phyloP scores from a whole-genome alignment of 441 rosid genomes.

The Dalechampia spathulata region DNA sequence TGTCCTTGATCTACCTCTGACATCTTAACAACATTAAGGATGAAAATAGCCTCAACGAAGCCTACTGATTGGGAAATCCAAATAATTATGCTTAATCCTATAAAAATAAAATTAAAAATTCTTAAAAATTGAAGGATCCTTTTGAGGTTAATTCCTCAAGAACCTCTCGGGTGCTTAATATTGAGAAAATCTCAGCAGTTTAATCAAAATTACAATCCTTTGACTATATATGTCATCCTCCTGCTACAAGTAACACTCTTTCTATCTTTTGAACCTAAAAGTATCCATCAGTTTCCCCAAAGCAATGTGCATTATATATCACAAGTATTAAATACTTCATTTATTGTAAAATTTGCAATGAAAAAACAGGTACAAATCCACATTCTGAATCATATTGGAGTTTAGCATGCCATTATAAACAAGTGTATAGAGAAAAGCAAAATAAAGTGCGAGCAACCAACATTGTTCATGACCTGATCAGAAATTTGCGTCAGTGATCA shows the following conservation, averaged over 20 bases:
- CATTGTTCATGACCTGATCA: slow-evolving; percentile 8
- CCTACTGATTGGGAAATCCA: not conserved
- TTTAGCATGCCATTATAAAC: not conserved
- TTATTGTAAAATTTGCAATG: not conserved
- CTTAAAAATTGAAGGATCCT: not conserved
- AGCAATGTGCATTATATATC: not conserved
- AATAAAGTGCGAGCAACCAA: slow-evolving; percentile 1
- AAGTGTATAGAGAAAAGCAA: not conserved
- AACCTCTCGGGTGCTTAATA: not conserved
- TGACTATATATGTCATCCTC: no score
- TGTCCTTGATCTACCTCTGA: not conserved
- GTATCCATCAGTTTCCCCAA: not conserved
- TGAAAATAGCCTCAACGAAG: not conserved
- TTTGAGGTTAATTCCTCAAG: not conserved
- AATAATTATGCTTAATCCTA: not conserved
- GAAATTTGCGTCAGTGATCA: slow-evolving; percentile 2
- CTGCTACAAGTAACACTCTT: not conserved
- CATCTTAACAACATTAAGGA: not conserved
- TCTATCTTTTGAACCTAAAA: not conserved
- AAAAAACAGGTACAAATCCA: not conserved
- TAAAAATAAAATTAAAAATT: not conserved
- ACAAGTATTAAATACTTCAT: not conserved
- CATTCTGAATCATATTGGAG: not conserved
- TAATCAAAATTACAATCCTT: no score
- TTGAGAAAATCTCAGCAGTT: not conserved